Evolutionary conservation across 331 rosid genomes (phyloP), one percentile per base, ranked within the genome.

Genomic region (Acacia pycnantha): DNA sequence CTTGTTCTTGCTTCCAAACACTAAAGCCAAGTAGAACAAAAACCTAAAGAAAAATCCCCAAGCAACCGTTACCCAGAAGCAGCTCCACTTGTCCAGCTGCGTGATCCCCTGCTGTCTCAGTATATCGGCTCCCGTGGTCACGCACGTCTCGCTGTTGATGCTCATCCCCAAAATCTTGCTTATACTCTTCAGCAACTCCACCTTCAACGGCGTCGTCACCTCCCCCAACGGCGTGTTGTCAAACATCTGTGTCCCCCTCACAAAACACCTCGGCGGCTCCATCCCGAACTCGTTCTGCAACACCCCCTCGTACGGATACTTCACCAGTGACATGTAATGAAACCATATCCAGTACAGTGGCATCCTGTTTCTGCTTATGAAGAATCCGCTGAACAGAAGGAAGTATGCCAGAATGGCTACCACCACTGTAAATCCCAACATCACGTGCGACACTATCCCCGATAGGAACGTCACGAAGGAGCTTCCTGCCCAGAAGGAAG

Each of bases 341-440:
- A 91, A 91, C 94, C 94, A 91, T 1, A 91, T 26, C 94, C 94
- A 91, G 53, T 91, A 91, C 1, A 21, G 9, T 2, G 94, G 94
- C 79, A 91, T 91, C 59, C 92, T 80, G 47, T 88, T 85, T 21
- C 91, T 80, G 76, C 58, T 76, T 5, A 91, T 88, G 85, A 91
- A 91, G 62, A 91, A 91, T 19, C 94, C 94, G n/a, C 94, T 91
- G 76, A 91, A 91, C 84, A 91, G 86, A 11, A 91, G 85, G 41
- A 87, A 89, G 71, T 91, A 91, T 3, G 94, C 94, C 19, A 91
- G 31, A 69, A 89, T 84, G 11, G 92, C 92, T 1, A 91, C 94
- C 12, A 91, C 94, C 33, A 89, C 90, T 0, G 92, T 91, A 83
- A 81, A 91, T 0, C 94, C 94, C 67, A 91, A 13, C 92, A 87